phyloP scores from a whole-genome alignment of 345 rosid species.

The Syzygium aromaticum region DNA sequence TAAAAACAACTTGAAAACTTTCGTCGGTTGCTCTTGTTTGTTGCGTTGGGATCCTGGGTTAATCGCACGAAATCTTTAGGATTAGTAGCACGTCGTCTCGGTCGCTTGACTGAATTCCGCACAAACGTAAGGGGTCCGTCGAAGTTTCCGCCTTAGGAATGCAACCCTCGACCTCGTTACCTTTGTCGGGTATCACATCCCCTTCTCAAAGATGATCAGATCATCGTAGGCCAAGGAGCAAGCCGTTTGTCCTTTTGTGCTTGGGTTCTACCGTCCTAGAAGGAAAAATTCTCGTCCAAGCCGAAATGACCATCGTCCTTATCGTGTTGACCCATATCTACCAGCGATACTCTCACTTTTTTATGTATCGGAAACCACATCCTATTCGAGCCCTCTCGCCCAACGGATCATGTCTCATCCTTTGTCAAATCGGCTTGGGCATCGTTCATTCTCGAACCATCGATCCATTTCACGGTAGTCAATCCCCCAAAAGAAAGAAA shows the following conservation, averaged over 20 bases:
- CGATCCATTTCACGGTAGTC: fast-evolving
- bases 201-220: neutral
- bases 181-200: neutral
- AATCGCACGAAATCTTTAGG: neutral
- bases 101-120: neutral
- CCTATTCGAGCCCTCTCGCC: neutral
- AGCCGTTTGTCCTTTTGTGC: neutral
- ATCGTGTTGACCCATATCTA: neutral
- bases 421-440: fast-evolving
- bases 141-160: neutral
- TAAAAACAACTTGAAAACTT: neutral
- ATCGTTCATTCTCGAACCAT: neutral
- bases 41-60: neutral
- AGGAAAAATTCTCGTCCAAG: neutral
- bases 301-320: neutral
- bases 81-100: neutral
- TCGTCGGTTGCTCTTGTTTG: neutral
- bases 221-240: too few relatives aligned
- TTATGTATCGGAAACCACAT: neutral
- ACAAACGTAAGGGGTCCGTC: neutral
- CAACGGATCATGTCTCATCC: too few relatives aligned
- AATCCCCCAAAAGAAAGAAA: neutral
- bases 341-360: neutral
- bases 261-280: neutral
- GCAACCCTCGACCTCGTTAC: neutral